phyloP scores from a whole-genome alignment of 352 stramenopile species.

The Phytophthora macrochlamydospora region DNA sequence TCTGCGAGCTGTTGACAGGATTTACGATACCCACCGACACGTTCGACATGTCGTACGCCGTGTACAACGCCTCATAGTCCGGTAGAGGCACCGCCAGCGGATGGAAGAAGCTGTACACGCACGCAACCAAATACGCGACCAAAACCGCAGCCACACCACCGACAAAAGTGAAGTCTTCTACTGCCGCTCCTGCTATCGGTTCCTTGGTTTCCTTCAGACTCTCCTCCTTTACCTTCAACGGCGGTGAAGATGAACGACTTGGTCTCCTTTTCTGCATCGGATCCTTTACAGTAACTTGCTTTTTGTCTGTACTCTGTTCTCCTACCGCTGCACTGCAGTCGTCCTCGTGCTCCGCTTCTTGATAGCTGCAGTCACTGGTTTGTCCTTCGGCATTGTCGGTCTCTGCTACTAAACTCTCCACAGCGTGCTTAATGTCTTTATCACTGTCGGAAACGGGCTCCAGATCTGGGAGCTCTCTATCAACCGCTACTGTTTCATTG shows the following conservation, averaged over 20 bases:
- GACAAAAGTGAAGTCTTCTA: conserved; percentile 31
- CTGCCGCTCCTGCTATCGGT: background rate
- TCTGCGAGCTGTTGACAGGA: conserved; percentile 22
- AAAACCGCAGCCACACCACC: conserved; percentile 32
- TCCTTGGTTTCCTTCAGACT: background rate
- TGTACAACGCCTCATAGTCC: conserved; percentile 36
- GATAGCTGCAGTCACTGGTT: background rate
- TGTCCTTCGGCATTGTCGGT: conserved; percentile 4
- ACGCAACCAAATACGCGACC: conserved; percentile 44
- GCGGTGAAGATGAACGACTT: background rate
- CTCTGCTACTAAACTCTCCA: background rate
- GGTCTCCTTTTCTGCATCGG: conserved; percentile 1
- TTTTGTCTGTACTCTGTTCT: background rate
- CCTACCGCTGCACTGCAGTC: conserved; percentile 1
- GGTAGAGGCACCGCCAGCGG: conserved; percentile 46
- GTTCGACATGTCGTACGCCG: conserved; percentile 52
- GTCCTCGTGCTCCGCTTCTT: conserved; percentile 18
- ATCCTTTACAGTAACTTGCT: background rate
- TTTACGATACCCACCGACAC: conserved; percentile 41
- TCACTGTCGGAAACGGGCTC: conserved; percentile 19
- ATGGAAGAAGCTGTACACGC: conserved; percentile 48
- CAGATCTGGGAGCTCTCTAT: conserved; percentile 14
- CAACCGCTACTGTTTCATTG: background rate
- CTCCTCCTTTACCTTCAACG: background rate
- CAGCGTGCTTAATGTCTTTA: background rate